Percentiles rank a stretch among this genome's conserved stretches.
These are phyloP conservation scores for Hortaea sp. DNA, from an alignment of 2,329 filamentous ascomycete genomes.

Conservation along the genomic window DNA sequence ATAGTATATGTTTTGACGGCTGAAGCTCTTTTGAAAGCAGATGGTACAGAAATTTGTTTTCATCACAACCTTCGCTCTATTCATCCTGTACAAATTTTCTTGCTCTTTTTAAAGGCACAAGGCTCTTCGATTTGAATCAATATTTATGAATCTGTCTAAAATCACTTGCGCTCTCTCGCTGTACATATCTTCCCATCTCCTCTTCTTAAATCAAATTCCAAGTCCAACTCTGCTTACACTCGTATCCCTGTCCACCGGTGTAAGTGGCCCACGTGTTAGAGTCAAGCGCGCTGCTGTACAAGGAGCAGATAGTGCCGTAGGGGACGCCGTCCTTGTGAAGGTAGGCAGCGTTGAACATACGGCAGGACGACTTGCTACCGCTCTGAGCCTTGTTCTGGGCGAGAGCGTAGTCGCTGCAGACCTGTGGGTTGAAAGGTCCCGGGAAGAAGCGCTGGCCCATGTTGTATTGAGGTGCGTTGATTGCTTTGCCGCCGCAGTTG, in stretches of 20 bases:
- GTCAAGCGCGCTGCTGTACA: slow-evolving; percentile 11
- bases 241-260: slow-evolving; percentile 8
- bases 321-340: slow-evolving; percentile 16
- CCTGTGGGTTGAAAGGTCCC: slow-evolving; percentile 18
- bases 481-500: slow-evolving; percentile 4
- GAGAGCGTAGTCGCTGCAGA: slow-evolving; percentile 18
- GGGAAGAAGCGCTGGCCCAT: slow-evolving; percentile 20
- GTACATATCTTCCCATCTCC: too few relatives aligned
- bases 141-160: too few relatives aligned
- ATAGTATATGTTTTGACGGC: too few relatives aligned
- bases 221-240: slow-evolving; percentile 15
- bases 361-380: slow-evolving; percentile 5
- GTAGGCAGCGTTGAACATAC: slow-evolving; percentile 21
- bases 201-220: slow-evolving; percentile 3
- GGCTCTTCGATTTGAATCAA: too few relatives aligned
- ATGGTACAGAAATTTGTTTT: too few relatives aligned
- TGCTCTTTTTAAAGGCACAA: too few relatives aligned
- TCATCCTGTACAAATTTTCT: too few relatives aligned
- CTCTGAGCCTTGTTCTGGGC: slow-evolving; percentile 8
- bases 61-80: too few relatives aligned
- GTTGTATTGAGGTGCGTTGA: slow-evolving; percentile 10
- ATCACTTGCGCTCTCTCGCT: too few relatives aligned
- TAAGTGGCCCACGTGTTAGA: slow-evolving; percentile 9
- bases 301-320: slow-evolving; percentile 16
- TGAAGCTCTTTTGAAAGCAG: too few relatives aligned